A percentile compares a stretch with the other conserved stretches of the same genome.
phyloP scores from a whole-genome alignment of 2,329 filamentous ascomycete genomes.

The Paecilomyces niveus region DNA sequence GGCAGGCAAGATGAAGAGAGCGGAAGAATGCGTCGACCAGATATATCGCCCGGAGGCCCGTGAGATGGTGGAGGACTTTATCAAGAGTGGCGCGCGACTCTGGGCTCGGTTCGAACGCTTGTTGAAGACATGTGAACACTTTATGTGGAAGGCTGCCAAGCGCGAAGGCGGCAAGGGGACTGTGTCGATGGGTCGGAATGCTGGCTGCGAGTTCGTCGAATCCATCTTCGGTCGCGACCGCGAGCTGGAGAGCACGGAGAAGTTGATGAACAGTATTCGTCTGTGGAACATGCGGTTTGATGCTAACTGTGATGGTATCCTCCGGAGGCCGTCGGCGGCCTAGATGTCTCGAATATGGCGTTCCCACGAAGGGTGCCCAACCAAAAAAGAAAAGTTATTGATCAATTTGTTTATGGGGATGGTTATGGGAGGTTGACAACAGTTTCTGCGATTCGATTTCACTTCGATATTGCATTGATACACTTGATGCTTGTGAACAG shows the following conservation, averaged over 20 bases:
- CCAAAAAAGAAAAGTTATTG: background rate
- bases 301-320: constrained; percentile 87
- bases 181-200: constrained; percentile 77
- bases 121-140: constrained; percentile 84
- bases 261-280: constrained; percentile 81
- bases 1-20: constrained; percentile 86
- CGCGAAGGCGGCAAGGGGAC: constrained; percentile 57
- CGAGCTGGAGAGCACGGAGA: constrained; percentile 82
- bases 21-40: constrained; percentile 66
- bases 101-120: constrained; percentile 78
- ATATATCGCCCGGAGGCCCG: constrained; percentile 67
- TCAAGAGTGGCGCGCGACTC: constrained; percentile 78
- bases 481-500: background rate
- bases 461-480: background rate
- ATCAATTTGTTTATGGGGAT: background rate
- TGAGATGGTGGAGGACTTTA: constrained; percentile 83
- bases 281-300: constrained; percentile 93
- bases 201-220: constrained; percentile 90
- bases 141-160: constrained; percentile 88
- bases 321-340: constrained; percentile 47
- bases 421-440: background rate
- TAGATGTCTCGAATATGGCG: constrained; percentile 13
- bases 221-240: constrained; percentile 89
- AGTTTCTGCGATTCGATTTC: background rate
- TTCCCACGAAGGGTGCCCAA: background rate